Evolutionary conservation across 192 early-diverging fungal species (phyloP).

Genomic region (Gaertneriomyces sp.): DNA sequence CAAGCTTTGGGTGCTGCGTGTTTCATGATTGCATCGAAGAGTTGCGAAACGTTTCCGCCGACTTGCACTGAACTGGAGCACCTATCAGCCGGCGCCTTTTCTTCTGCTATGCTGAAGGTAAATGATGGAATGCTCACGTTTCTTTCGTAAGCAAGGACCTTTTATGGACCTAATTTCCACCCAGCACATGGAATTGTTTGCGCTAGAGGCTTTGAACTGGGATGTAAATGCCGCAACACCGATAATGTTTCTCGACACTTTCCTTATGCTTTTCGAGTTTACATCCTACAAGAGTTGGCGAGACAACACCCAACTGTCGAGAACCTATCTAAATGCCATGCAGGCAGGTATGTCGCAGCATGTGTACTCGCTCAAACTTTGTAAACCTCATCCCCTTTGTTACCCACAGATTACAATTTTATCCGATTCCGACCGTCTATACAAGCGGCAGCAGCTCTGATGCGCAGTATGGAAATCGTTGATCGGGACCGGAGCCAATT

Average conservation of each 20-base stretch:
- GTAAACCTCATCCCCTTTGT: not conserved
- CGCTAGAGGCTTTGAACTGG: conserved; percentile 13
- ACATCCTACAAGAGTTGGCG: not conserved
- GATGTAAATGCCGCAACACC: conserved; percentile 22
- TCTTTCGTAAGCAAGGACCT: not conserved
- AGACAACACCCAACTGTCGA: too few species aligned
- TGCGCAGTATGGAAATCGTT: not conserved
- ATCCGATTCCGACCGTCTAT: conserved; percentile 23
- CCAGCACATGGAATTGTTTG: conserved; percentile 22
- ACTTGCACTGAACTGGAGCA: conserved; percentile 15
- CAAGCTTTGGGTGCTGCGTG: conserved; percentile 26
- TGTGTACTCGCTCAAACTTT: not conserved
- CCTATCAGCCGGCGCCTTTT: conserved; percentile 21
- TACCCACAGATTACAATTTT: conserved; percentile 17
- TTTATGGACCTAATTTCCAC: not conserved
- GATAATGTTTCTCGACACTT: conserved; percentile 25
- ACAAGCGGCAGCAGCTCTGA: conserved; percentile 25
- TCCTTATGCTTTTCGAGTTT: conserved; percentile 10
- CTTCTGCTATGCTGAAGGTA: conserved; percentile 8
- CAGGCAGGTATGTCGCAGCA: not conserved
- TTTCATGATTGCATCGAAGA: conserved; percentile 27
- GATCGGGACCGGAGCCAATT: not conserved
- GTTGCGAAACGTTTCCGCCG: conserved; percentile 12
- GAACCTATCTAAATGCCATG: not conserved
- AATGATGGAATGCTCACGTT: not conserved